Evolutionary conservation across 2,329 filamentous ascomycete genomes (phyloP).

Genomic region (Aspergillus arachidicola): DNA sequence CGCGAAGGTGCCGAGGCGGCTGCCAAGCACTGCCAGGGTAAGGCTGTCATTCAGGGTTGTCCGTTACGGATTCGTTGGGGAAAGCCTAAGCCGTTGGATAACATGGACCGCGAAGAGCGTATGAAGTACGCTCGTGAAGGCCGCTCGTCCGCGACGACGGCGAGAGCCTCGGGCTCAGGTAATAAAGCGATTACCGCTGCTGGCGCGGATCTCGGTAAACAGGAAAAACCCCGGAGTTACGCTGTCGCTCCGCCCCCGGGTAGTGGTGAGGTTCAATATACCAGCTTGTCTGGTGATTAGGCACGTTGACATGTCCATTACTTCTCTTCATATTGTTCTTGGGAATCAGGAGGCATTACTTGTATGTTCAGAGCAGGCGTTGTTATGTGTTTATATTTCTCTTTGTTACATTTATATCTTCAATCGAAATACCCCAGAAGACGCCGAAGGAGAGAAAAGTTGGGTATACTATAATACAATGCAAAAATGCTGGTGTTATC

Average conservation of each 20-base stretch:
- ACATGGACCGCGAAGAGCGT: constrained; percentile 83
- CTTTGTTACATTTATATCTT: constrained; percentile 29
- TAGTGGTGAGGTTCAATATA: constrained; percentile 75
- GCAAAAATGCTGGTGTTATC: constrained; percentile 16
- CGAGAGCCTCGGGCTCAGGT: constrained; percentile 42
- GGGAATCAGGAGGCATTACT: constrained; percentile 28
- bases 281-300: constrained; percentile 80
- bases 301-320: constrained; percentile 9
- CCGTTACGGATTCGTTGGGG: constrained; percentile 91
- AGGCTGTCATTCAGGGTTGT: constrained; percentile 86
- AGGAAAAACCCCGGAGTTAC: constrained; percentile 37
- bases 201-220: constrained; percentile 46
- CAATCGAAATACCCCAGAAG: constrained; percentile 33
- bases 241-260: constrained; percentile 78
- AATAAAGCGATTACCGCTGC: constrained; percentile 38
- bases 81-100: constrained; percentile 86
- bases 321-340: constrained; percentile 21
- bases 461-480: constrained; percentile 45
- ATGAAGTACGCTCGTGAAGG: constrained; percentile 80
- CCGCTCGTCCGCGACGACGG: constrained; percentile 58
- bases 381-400: constrained; percentile 28
- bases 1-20: constrained; percentile 84
- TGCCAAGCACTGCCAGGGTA: constrained; percentile 80
- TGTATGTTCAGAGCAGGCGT: constrained; percentile 39
- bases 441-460: constrained; percentile 37